Percentiles rank a stretch among this genome's conserved stretches.
phyloP scores from a whole-genome alignment of 1,139 yeast species.

The Pneumocystis sp. region DNA sequence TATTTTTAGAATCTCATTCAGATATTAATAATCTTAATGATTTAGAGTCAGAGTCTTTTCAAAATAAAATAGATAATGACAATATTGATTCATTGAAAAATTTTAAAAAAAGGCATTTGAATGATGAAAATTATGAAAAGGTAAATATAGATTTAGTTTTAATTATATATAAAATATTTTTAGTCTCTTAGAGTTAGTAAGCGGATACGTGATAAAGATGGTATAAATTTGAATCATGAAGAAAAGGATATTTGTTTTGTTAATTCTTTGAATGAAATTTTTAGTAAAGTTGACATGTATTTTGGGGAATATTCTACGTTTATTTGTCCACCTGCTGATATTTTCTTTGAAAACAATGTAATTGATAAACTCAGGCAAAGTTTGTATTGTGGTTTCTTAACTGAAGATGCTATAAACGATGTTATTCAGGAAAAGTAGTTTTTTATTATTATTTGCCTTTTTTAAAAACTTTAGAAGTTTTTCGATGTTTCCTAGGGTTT shows the following conservation, averaged over 20 bases:
- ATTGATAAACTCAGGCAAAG: background rate
- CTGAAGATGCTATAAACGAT: background rate
- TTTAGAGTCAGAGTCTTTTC: too few species aligned
- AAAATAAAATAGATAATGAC: background rate
- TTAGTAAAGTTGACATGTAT: background rate
- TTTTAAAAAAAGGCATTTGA: background rate
- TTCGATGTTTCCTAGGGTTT: background rate
- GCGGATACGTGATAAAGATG: background rate
- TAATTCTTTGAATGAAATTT: background rate
- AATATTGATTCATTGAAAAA: background rate
- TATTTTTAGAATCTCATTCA: background rate
- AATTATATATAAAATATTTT: background rate
- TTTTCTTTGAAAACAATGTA: background rate
- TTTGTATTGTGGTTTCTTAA: background rate
- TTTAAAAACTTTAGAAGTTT: background rate
- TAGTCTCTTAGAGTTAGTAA: background rate
- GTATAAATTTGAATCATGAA: background rate
- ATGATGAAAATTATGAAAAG: background rate
- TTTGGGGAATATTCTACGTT: background rate
- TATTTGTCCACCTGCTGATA: background rate
- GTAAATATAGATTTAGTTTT: background rate
- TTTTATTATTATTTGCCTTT: background rate
- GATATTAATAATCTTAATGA: background rate
- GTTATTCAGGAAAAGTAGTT: background rate
- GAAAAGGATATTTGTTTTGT: background rate